phyloP scores from a whole-genome alignment of 495 filamentous ascomycete species.

The Penicillium desertorum region DNA sequence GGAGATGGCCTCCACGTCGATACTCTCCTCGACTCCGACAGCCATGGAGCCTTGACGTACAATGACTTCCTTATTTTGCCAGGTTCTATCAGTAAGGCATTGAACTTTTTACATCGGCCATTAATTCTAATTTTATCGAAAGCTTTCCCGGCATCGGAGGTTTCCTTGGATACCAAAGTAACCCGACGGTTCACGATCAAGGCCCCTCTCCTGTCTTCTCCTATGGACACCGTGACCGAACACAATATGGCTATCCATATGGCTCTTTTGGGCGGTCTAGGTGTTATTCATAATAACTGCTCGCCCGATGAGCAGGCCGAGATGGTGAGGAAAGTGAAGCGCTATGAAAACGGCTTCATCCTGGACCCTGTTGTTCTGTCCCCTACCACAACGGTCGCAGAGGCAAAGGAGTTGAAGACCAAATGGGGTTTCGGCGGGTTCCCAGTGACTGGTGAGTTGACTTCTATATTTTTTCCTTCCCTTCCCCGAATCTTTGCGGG shows the following conservation, averaged over 20 bases:
- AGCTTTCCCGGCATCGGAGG: constrained; percentile 88
- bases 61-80: constrained; percentile 71
- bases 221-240: constrained; percentile 99
- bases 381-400: constrained; percentile 81
- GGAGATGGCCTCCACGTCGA: constrained; percentile 82
- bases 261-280: constrained; percentile 92
- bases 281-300: constrained; percentile 99
- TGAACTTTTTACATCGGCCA: not conserved
- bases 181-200: constrained; percentile 93
- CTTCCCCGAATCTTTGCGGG: too few species aligned
- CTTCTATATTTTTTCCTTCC: not conserved
- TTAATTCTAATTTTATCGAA: constrained; percentile 3
- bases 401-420: constrained; percentile 89
- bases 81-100: constrained; percentile 60
- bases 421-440: constrained; percentile 99
- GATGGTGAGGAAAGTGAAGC: constrained; percentile 99
- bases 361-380: constrained; percentile 90
- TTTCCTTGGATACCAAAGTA: constrained; percentile 82
- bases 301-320: constrained; percentile 90
- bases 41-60: constrained; percentile 85
- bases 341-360: constrained; percentile 99
- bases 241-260: constrained; percentile 99
- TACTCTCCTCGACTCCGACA: constrained; percentile 80
- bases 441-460: constrained; percentile 87
- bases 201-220: constrained; percentile 91